phyloP scores from a whole-genome alignment of 2,329 filamentous ascomycete genomes.

The Phyllosticta paracitricarpa region DNA sequence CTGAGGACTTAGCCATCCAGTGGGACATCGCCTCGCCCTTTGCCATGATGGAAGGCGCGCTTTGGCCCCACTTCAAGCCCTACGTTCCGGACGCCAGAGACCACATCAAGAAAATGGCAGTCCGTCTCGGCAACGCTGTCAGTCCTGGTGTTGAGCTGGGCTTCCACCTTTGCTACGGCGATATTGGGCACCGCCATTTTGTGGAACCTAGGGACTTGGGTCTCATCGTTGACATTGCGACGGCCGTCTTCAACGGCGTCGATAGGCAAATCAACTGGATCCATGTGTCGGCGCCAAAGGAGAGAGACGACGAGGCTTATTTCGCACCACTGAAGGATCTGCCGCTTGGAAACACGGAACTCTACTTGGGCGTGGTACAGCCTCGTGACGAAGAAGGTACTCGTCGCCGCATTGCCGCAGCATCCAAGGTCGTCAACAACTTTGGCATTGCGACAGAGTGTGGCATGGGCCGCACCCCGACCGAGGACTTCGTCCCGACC shows the following conservation, averaged over 20 bases:
- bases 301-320: slow-evolving; percentile 4
- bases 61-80: slow-evolving; percentile 17
- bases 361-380: slow-evolving; percentile 10
- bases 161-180: slow-evolving; percentile 41
- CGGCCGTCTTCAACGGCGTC: slow-evolving; percentile 19
- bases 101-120: slow-evolving; percentile 26
- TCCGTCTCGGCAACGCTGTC: slow-evolving; percentile 22
- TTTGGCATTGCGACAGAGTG: slow-evolving; percentile 10
- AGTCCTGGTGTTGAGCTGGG: slow-evolving; percentile 31
- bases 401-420: slow-evolving; percentile 2
- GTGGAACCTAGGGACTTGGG: slow-evolving; percentile 31
- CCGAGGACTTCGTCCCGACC: slow-evolving; percentile 20
- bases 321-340: slow-evolving; percentile 8
- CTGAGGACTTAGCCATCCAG: slow-evolving; percentile 27
- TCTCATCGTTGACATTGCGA: slow-evolving; percentile 29
- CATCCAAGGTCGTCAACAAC: background rate
- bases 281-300: slow-evolving; percentile 28
- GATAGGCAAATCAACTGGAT: slow-evolving; percentile 29
- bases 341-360: background rate
- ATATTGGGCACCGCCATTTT: slow-evolving; percentile 35
- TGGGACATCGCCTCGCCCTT: slow-evolving; percentile 27
- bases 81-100: slow-evolving; percentile 26
- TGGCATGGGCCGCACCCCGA: slow-evolving; percentile 28
- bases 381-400: slow-evolving; percentile 8
- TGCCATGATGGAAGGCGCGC: slow-evolving; percentile 18